Conservation (phyloP, 2,329 filamentous ascomycete species). For the Arthrobotrys sinensis region DNA sequence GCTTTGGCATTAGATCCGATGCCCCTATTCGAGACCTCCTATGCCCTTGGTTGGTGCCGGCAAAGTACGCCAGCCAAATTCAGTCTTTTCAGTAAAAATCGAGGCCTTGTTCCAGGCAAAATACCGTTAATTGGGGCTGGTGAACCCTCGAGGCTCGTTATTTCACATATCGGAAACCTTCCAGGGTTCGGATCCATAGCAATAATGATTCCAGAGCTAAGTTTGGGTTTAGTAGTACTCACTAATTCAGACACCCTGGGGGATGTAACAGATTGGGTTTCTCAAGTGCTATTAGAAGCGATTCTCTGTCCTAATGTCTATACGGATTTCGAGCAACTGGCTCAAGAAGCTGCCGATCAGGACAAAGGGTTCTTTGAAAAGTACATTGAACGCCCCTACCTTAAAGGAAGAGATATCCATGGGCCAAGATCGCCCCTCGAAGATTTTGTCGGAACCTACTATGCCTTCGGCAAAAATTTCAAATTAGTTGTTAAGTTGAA, state of each 20-base stretch:
- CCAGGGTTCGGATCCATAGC: constrained; percentile 6
- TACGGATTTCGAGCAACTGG: not conserved
- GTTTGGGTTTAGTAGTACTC: constrained; percentile 1
- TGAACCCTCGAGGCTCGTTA: not conserved
- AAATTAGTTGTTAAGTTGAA: constrained; percentile 1
- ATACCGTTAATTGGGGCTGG: constrained; percentile 7
- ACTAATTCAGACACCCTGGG: not conserved
- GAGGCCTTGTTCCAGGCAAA: not conserved
- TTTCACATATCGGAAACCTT: constrained; percentile 17
- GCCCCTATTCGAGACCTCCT: not conserved
- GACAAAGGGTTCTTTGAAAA: not conserved
- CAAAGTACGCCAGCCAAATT: constrained; percentile 1
- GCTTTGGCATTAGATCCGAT: constrained; percentile 1
- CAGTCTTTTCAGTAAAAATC: constrained; percentile 8
- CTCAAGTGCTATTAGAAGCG: constrained; percentile 1
- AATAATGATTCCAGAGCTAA: constrained; percentile 19
- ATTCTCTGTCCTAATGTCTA: not conserved
- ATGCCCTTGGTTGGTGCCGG: constrained; percentile 11
- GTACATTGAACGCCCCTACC: not conserved
- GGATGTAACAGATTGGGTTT: constrained; percentile 17
- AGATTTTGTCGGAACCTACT: constrained; percentile 19
- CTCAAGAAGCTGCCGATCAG: too few relatives aligned
- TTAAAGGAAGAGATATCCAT: not conserved
- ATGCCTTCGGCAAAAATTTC: not conserved
- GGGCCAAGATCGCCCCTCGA: not conserved